Base-by-base conservation (phyloP, 352 stramenopile species). In the Phytophthora palmivora region DNA sequence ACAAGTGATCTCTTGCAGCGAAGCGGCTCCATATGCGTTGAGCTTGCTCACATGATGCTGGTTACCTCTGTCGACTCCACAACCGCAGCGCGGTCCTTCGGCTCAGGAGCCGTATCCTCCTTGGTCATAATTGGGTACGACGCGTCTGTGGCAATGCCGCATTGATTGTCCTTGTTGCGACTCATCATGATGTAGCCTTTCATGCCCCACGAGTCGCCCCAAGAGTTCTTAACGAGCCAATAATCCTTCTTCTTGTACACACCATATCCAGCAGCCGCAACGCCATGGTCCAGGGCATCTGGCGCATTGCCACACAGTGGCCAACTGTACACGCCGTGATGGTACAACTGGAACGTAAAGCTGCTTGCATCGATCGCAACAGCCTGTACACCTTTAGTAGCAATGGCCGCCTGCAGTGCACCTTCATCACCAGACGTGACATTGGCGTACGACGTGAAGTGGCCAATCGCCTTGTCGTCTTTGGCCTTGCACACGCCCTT, bases 151-250 rank as follows among this genome's bases (percentile, higher is more conserved):
- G 97, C 84, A 57, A 99, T 96, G 34, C 96, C 95, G 75, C 96
- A 99, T 24, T 97, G 97, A 59, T 98, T 98, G 22, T 89, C 77
- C 57, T 91, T 88, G 62, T 88, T 82, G 50, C 88, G 84, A 19
- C 63, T 77, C 66, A 97, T 87, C 61, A 88, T 85, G 61, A 97
- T 92, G 74, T 96, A 97, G 33, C 91, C 91, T 34, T 96, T 78
- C 70, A 96, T 90, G 39, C 92, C 92, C 92, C 92, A 98, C 30
- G 59, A 71, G 10, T 71, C 61, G 16, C 84, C 79, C 95, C 95
- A 99, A 47, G 86, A 97, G 79, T 99, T 99, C 58, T 97, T 90
- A 26, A 98, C 79, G 33, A 97, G 77, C 89, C 92, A 98, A 71
- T 96, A 98, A 56, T 97, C 81, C 24, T 87, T 81, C 50, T 90